phyloP scores from a whole-genome alignment of 345 rosid genomes.

The Lagerstroemia speciosa region DNA sequence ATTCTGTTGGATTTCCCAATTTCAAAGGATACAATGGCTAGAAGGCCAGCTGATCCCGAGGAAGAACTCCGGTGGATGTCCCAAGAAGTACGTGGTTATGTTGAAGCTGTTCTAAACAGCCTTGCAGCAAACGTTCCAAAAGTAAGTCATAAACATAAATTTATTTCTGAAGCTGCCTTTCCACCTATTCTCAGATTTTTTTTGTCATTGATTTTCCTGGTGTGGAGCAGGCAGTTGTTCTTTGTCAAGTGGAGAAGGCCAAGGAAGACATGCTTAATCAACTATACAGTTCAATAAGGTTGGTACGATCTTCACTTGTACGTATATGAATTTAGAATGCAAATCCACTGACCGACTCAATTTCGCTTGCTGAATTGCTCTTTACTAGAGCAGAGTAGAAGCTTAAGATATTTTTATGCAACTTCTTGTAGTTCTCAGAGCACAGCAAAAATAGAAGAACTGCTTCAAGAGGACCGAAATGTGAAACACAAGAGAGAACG shows the following conservation, averaged over 20 bases:
- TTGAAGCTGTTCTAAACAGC: constrained; percentile 91
- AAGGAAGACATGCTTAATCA: constrained; percentile 98
- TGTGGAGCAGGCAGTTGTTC: constrained; percentile 80
- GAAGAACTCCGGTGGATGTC: constrained; percentile 98
- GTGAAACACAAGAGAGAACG: constrained; percentile 69
- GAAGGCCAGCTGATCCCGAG: constrained; percentile 84
- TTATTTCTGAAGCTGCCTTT: not conserved
- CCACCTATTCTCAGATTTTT: not conserved
- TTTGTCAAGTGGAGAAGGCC: constrained; percentile 96
- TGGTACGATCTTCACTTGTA: not conserved
- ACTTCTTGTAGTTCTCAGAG: constrained; percentile 52
- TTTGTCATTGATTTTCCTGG: not conserved
- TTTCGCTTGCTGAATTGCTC: not conserved
- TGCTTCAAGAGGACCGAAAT: constrained; percentile 88
- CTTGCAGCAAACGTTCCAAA: constrained; percentile 91
- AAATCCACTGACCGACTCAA: not conserved
- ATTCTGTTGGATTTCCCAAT: not conserved
- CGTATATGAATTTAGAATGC: not conserved
- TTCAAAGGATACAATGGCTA: constrained; percentile 66
- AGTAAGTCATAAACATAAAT: constrained; percentile 24
- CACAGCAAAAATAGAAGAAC: constrained; percentile 62
- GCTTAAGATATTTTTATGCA: not conserved
- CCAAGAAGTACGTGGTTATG: constrained; percentile 94
- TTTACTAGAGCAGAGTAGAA: not conserved
- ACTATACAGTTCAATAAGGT: constrained; percentile 86